Conservation (phyloP, 164 flowering plant genomes). For the Nelumbo lutea region DNA sequence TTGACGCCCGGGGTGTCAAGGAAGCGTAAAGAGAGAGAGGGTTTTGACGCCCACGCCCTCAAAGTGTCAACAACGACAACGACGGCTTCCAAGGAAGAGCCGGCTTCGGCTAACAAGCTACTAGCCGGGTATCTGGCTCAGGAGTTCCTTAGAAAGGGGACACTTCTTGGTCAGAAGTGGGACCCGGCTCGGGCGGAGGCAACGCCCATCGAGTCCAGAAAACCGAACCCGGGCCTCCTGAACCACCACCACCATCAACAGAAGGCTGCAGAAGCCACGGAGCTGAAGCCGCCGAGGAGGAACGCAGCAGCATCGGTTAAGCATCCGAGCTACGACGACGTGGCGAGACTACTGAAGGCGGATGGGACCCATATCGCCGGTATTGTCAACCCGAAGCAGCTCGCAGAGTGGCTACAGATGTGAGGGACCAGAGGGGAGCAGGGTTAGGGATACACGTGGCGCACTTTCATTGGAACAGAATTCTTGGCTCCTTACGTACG, state of each 20-base stretch:
- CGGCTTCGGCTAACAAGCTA: conserved; percentile 39
- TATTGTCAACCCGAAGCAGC: conserved; percentile 76
- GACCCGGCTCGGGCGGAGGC: conserved; percentile 53
- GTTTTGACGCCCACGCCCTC: conserved; percentile 15
- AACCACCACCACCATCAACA: neutral
- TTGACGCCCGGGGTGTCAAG: conserved; percentile 41
- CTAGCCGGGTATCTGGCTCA: conserved; percentile 82
- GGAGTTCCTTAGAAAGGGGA: conserved; percentile 66
- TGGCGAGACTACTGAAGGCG: conserved; percentile 54
- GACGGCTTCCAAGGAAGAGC: conserved; percentile 17
- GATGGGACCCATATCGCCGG: conserved; percentile 75
- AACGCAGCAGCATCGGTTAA: neutral
- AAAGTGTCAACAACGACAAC: conserved; percentile 12
- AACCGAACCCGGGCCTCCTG: neutral
- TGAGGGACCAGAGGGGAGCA: conserved; percentile 10
- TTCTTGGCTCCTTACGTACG: neutral
- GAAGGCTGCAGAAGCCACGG: neutral
- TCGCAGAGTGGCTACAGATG: conserved; percentile 71
- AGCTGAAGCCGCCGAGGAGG: neutral
- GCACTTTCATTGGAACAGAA: neutral
- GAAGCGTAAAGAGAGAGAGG: conserved; percentile 53
- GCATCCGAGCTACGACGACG: conserved; percentile 47
- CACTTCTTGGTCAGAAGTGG: conserved; percentile 58
- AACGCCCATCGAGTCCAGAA: conserved; percentile 15
- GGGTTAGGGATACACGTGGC: neutral